A percentile compares a stretch with the other conserved stretches of the same genome.
Evolutionary conservation across 805 yeast genomes (phyloP).

Genomic region (Lachancea sp.): DNA sequence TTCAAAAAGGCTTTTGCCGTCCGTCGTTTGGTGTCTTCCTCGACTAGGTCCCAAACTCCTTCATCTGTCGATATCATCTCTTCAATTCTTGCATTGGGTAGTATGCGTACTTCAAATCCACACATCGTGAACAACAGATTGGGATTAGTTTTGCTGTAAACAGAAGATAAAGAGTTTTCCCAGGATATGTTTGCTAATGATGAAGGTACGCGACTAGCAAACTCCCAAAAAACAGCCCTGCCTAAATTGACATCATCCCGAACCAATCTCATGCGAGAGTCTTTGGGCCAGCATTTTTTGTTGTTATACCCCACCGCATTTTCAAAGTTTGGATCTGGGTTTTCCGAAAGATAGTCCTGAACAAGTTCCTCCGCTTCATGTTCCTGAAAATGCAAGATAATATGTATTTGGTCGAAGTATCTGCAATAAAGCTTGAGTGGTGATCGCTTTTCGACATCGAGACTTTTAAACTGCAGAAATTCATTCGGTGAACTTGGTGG

Average conservation of each 20-base stretch:
- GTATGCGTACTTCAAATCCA: slow-evolving; percentile 87
- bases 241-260: slow-evolving; percentile 90
- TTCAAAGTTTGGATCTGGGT: slow-evolving; percentile 90
- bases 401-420: slow-evolving; percentile 73
- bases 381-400: slow-evolving; percentile 67
- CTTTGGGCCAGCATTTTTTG: slow-evolving; percentile 92
- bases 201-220: slow-evolving; percentile 69
- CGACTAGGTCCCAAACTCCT: slow-evolving; percentile 85
- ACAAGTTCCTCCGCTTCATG: slow-evolving; percentile 71
- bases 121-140: slow-evolving; percentile 84
- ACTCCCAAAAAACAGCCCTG: slow-evolving; percentile 87
- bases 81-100: slow-evolving; percentile 61
- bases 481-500: slow-evolving; percentile 62
- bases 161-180: slow-evolving; percentile 78
- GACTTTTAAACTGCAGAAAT: slow-evolving; percentile 64
- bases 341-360: slow-evolving; percentile 69
- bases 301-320: slow-evolving; percentile 81
- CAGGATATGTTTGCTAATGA: slow-evolving; percentile 69
- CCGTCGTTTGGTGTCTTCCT: slow-evolving; percentile 67
- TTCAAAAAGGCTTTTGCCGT: slow-evolving; percentile 84
- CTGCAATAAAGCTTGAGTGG: slow-evolving; percentile 81
- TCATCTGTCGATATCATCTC: slow-evolving; percentile 57
- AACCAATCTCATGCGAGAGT: slow-evolving; percentile 82
- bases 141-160: slow-evolving; percentile 85
- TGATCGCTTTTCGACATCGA: slow-evolving; percentile 52